Evolutionary conservation across 345 rosid species (phyloP).

Genomic region (Luvunga scandens): DNA sequence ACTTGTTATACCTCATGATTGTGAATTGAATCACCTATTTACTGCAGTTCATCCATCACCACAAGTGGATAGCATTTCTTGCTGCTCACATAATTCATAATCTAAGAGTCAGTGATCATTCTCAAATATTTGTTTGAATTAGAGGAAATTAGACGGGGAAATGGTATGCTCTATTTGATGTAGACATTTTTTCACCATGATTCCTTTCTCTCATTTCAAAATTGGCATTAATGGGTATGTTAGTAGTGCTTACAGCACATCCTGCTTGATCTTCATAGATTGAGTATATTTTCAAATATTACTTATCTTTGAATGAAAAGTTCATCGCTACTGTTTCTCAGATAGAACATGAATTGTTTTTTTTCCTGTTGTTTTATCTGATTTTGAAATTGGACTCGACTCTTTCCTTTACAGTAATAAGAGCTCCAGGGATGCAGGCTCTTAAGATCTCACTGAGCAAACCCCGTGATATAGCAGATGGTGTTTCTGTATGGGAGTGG

Average conservation of each 20-base stretch:
- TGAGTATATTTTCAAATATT: not conserved
- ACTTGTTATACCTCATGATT: not conserved
- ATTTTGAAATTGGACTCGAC: not conserved
- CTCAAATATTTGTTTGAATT: not conserved
- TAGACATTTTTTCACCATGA: not conserved
- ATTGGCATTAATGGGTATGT: not conserved
- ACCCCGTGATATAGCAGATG: conserved; percentile 39
- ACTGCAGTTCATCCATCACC: not conserved
- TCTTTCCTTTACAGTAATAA: conserved; percentile 47
- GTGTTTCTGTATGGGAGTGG: conserved; percentile 93
- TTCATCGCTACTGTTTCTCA: not conserved
- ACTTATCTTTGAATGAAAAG: not conserved
- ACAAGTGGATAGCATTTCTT: not conserved
- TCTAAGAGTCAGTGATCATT: not conserved
- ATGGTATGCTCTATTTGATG: not conserved
- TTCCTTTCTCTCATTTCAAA: not conserved
- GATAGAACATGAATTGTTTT: not conserved
- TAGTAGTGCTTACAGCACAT: not conserved
- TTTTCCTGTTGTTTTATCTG: not conserved
- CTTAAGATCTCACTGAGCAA: conserved; percentile 60
- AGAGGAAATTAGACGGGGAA: not conserved
- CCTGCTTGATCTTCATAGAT: not conserved
- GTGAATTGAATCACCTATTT: not conserved
- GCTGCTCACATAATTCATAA: not conserved
- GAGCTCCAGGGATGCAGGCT: conserved; percentile 75